Evolutionary conservation across 2,329 filamentous ascomycete genomes (phyloP).

Genomic region (Aschersonia sp.): DNA sequence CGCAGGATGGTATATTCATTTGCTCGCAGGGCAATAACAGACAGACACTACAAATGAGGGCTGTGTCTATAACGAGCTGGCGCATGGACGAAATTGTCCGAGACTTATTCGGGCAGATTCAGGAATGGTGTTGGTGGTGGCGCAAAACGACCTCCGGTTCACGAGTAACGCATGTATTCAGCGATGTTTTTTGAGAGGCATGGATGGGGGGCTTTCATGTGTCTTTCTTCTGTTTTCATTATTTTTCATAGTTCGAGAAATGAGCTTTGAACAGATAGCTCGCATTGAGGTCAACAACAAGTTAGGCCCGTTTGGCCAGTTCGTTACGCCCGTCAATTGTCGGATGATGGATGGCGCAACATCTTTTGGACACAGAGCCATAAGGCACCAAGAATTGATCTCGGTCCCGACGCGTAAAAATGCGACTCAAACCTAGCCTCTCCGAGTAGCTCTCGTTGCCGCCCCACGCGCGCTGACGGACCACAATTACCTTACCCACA

Average conservation of each 20-base stretch:
- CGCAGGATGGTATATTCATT: constrained; percentile 18
- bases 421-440: too few relatives aligned
- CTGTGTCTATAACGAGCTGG: constrained; percentile 19
- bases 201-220: not conserved
- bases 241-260: not conserved
- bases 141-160: constrained; percentile 3
- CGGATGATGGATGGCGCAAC: too few relatives aligned
- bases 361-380: too few relatives aligned
- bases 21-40: constrained; percentile 23
- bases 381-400: too few relatives aligned
- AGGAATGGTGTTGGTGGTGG: constrained; percentile 21
- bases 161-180: not conserved
- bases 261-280: too few relatives aligned
- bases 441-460: too few relatives aligned
- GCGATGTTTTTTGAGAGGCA: constrained; percentile 2
- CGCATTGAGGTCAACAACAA: too few relatives aligned
- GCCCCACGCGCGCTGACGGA: too few relatives aligned
- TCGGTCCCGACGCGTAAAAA: too few relatives aligned
- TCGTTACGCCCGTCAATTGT: too few relatives aligned
- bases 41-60: constrained; percentile 13
- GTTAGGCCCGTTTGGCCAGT: too few relatives aligned
- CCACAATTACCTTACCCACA: too few relatives aligned
- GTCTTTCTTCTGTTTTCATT: not conserved
- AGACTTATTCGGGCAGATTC: constrained; percentile 15
- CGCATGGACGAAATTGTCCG: constrained; percentile 13